Percentiles rank a stretch among this genome's conserved stretches.
Evolutionary conservation across 495 filamentous ascomycete genomes (phyloP).

Genomic region (Endocarpon pusillum): DNA sequence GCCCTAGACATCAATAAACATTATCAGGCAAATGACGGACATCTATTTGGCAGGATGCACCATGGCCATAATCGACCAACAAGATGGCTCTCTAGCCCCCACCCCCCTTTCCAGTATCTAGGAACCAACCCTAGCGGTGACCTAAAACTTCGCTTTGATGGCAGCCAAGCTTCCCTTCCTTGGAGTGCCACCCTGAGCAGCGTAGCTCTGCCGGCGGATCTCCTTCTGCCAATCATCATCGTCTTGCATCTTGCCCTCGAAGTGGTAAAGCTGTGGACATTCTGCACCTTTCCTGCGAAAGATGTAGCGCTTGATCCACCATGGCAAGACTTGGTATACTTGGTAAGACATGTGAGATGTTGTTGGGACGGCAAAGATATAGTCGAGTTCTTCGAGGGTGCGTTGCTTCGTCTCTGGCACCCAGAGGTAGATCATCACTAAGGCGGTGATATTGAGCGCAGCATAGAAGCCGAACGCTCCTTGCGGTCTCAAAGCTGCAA

Average conservation of each 20-base stretch:
- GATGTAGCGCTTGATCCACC: conserved; percentile 51
- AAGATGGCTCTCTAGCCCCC: no score
- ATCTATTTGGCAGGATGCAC: no score
- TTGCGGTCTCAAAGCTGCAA: conserved; percentile 35
- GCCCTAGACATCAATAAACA: no score
- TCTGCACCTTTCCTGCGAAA: conserved; percentile 34
- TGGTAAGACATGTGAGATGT: conserved; percentile 48
- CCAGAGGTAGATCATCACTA: conserved; percentile 56
- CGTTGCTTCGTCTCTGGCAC: conserved; percentile 67
- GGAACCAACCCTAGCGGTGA: background rate
- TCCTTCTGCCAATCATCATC: background rate
- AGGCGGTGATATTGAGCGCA: conserved; percentile 48
- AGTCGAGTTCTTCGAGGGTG: conserved; percentile 71
- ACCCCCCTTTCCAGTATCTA: background rate
- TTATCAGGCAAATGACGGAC: no score
- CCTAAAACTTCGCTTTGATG: background rate
- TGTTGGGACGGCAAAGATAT: conserved; percentile 61
- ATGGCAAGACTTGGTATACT: conserved; percentile 42
- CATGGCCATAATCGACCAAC: background rate
- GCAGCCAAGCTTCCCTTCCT: conserved; percentile 1
- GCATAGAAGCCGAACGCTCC: conserved; percentile 44
- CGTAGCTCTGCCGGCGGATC: conserved; percentile 1
- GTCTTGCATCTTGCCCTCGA: conserved; percentile 19
- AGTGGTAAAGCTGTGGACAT: conserved; percentile 48
- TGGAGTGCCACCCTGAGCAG: background rate